Evolutionary conservation across 73 alveolate genomes (phyloP).

Genomic region (Tetrahymena malaccensis): DNA sequence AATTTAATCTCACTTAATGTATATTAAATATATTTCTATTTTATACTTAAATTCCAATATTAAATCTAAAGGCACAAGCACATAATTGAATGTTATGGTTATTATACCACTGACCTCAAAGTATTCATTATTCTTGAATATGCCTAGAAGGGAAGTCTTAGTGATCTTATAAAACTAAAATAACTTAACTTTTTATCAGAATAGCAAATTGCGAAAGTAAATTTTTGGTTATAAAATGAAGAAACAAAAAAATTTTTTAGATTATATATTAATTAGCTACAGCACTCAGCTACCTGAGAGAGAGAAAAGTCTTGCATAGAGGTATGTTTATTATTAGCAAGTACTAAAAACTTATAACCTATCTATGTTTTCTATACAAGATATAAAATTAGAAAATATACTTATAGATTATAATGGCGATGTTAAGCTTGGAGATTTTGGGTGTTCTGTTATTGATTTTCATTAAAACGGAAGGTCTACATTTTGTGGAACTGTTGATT

Average conservation of each 20-base stretch:
- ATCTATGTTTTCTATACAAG: background rate
- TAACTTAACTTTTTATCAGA: background rate
- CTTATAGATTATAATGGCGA: background rate
- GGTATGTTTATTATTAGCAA: background rate
- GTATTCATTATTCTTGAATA: background rate
- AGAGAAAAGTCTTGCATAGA: background rate
- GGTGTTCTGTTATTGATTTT: background rate
- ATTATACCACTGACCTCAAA: background rate
- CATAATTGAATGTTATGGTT: background rate
- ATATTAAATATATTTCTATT: background rate
- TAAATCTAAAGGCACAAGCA: background rate
- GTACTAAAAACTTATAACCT: background rate
- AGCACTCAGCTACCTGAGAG: background rate
- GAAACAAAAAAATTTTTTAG: background rate
- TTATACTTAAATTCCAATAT: background rate
- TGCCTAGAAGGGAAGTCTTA: background rate
- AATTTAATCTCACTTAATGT: background rate
- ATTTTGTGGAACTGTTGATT: background rate
- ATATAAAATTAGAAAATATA: background rate
- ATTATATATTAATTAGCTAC: background rate
- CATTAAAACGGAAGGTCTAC: background rate
- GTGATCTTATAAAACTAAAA: background rate
- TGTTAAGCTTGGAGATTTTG: background rate
- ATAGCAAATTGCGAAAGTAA: background rate
- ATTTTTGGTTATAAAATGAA: background rate